Base-by-base conservation (phyloP, 768 basidiomycete genomes). In the Glaciozyma martinii region DNA sequence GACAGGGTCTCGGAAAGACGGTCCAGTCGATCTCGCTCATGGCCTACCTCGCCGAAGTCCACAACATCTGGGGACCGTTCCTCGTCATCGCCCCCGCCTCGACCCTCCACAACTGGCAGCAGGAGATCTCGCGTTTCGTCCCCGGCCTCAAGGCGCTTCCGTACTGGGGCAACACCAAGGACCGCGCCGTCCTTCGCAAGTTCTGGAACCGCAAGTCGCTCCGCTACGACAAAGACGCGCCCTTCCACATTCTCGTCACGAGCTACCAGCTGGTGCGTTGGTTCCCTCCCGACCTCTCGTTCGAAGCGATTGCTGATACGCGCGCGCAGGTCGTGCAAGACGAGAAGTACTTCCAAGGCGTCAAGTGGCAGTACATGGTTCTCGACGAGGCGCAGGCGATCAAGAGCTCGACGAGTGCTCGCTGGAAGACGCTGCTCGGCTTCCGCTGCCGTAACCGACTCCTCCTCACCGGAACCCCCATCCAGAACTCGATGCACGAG, bases 321-420 rank as follows among this genome's bases (percentile, higher is more conserved):
- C 18, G 21, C 54, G 13, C 32, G 29, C 72, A 91, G 89, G 85
- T 94, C 56, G 92, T 90, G 3, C 88, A 90, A 80, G 95, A 98
- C 75, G 92, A 95, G 74, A 90, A 97, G 72, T 95, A 99, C 78
- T 94, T 99, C 78, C 90, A 95, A 74, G 84, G 89, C 46, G 87
- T 97, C 67, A 94, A 91, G 74, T 99, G 95, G 95, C 95, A 99
- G 78, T 99, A 98, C 75, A 98, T 98, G 94, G 84, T 99, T 65
- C 81, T 99, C n/a, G 95, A 99, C 73, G 95, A 99, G 77, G 95
- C 95, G 3, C 95, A 99, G 77, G 97, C 97, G 62, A 98, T 99
- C 81, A 99, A 99, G 81, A 94, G 92, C 74, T 92, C 95, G 29
- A 84, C 89, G 29, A 91, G 89, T 77, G 88, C 90, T 13, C 83